These are phyloP conservation scores for Astrothelium subdiscretum DNA, from an alignment of 495 filamentous ascomycete species.

Conservation along the genomic window DNA sequence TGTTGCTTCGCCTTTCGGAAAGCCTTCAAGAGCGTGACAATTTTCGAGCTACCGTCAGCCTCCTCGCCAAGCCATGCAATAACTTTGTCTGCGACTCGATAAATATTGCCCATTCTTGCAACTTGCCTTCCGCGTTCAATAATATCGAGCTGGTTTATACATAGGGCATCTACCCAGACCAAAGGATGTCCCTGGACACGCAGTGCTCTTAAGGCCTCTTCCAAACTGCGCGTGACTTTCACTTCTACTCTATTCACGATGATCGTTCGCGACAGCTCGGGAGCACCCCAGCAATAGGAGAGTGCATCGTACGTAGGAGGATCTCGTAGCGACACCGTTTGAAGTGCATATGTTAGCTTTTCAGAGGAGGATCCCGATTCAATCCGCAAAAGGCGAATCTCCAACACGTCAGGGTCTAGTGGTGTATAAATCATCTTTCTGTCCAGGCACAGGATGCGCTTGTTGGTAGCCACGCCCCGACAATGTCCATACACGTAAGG, in stretches of 20 bases:
- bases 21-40: not conserved
- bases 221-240: not conserved
- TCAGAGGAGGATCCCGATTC: not conserved
- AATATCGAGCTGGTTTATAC: conserved; percentile 9
- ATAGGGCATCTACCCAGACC: not conserved
- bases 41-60: not conserved
- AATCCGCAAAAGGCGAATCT: not conserved
- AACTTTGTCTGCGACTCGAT: conserved; percentile 8
- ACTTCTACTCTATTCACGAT: not conserved
- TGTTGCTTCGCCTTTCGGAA: not conserved
- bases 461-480: too few species aligned
- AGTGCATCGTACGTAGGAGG: not conserved
- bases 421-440: not conserved
- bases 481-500: too few species aligned
- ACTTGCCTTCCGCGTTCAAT: conserved; percentile 15
- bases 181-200: not conserved
- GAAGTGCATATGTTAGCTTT: not conserved
- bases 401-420: not conserved
- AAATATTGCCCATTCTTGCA: conserved; percentile 12
- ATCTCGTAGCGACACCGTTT: not conserved
- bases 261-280: not conserved
- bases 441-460: too few species aligned
- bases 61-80: conserved; percentile 15
- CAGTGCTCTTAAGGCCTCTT: not conserved
- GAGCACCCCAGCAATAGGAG: not conserved